Evolutionary conservation across 139 green algal genomes (phyloP).

Genomic region (Prasinococcaceae sp.): DNA sequence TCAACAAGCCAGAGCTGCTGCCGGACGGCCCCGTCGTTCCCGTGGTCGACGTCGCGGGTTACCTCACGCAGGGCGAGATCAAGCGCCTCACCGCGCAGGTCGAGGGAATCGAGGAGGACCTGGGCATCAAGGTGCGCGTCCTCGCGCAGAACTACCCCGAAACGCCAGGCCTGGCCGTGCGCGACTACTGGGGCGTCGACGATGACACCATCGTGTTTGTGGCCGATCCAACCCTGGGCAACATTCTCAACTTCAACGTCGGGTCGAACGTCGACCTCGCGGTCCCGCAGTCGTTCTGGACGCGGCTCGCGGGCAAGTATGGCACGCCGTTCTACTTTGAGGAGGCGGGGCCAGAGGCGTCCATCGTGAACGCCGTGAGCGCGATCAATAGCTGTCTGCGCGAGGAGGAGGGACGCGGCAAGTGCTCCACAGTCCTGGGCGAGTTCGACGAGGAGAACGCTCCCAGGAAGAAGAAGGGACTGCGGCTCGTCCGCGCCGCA

Average conservation of each 20-base stretch:
- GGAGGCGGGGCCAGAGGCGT: too few species aligned
- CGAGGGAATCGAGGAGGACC: constrained; percentile 64
- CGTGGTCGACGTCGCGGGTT: constrained; percentile 76
- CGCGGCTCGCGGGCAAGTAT: constrained; percentile 70
- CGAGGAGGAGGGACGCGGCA: too few species aligned
- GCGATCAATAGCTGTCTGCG: too few species aligned
- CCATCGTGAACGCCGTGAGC: too few species aligned
- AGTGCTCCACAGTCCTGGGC: too few species aligned
- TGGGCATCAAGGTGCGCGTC: constrained; percentile 79
- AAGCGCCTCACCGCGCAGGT: constrained; percentile 45
- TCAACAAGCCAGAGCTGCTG: constrained; percentile 93
- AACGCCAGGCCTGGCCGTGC: constrained; percentile 78
- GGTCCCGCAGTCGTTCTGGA: constrained; percentile 83
- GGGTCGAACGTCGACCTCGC: constrained; percentile 72
- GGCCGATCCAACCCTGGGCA: constrained; percentile 51
- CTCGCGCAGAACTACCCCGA: constrained; percentile 95
- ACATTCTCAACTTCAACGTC: constrained; percentile 98
- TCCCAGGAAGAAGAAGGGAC: too few species aligned
- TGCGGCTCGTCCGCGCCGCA: too few species aligned
- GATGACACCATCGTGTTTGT: constrained; percentile 87
- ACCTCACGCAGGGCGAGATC: constrained; percentile 21
- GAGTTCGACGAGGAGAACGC: too few species aligned
- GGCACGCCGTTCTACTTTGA: constrained; percentile 92
- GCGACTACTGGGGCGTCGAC: constrained; percentile 93
- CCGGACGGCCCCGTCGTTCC: constrained; percentile 47